Conservation (phyloP, 2,329 filamentous ascomycete species). For the Apiospora pterosperma region DNA sequence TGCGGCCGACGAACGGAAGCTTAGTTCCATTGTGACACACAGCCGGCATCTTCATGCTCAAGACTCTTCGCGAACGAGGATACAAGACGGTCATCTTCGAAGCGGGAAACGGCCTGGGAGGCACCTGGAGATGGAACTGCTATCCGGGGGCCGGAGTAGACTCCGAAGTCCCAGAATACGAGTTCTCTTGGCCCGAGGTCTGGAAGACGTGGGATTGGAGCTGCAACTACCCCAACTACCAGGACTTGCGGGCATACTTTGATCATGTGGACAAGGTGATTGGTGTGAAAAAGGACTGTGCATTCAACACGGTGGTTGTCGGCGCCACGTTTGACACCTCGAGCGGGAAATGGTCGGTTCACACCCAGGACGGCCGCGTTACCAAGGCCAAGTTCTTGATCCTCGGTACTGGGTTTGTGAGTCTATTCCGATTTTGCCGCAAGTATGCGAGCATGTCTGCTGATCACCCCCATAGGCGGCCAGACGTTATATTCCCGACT, state of each 20-base stretch:
- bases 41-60: slow-evolving; percentile 45
- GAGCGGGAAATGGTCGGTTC: slow-evolving; percentile 38
- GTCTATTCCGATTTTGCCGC: background rate
- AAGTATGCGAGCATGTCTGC: background rate
- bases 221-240: slow-evolving; percentile 35
- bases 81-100: slow-evolving; percentile 35
- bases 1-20: background rate
- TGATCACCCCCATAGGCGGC: background rate
- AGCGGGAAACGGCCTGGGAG: slow-evolving; percentile 32
- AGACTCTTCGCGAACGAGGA: slow-evolving; percentile 43
- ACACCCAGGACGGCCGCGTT: slow-evolving; percentile 34
- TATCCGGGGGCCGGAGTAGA: slow-evolving; percentile 43
- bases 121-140: slow-evolving; percentile 41
- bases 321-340: slow-evolving; percentile 36
- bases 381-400: slow-evolving; percentile 44
- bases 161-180: slow-evolving; percentile 26
- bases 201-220: slow-evolving; percentile 43
- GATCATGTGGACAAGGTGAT: slow-evolving; percentile 54
- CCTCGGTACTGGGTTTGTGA: slow-evolving; percentile 49
- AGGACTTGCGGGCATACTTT: slow-evolving; percentile 56
- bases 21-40: background rate
- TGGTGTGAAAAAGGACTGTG: slow-evolving; percentile 39
- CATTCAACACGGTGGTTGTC: slow-evolving; percentile 40
- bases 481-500: slow-evolving; percentile 26
- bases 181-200: slow-evolving; percentile 33